A percentile compares a stretch with the other conserved stretches of the same genome.
Evolutionary conservation across 352 stramenopile species (phyloP).

Genomic region (Pythium brachiatum): DNA sequence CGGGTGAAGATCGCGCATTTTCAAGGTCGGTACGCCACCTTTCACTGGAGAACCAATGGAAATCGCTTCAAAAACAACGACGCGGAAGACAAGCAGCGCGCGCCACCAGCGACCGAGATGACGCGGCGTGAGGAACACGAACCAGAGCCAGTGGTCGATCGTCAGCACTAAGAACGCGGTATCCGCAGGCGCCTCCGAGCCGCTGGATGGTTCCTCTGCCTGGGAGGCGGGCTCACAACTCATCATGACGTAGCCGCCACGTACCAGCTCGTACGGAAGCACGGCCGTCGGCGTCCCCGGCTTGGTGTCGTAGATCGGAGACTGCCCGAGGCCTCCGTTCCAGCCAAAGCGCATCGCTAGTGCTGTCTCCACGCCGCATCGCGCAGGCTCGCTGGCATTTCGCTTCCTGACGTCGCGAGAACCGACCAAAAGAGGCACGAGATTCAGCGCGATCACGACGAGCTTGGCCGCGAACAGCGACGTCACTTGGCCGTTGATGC

Average conservation of each 20-base stretch:
- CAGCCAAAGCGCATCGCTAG: not conserved
- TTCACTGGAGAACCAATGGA: too few relatives aligned
- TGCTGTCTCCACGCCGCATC: not conserved
- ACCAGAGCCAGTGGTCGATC: conserved; percentile 3
- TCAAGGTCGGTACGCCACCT: not conserved
- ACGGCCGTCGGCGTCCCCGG: not conserved
- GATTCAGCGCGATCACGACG: conserved; percentile 23
- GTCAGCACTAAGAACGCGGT: not conserved
- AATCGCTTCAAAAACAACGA: not conserved
- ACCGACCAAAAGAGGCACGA: conserved; percentile 22
- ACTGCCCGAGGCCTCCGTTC: conserved; percentile 1
- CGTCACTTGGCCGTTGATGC: conserved; percentile 26
- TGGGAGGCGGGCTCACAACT: not conserved
- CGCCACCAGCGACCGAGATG: not conserved
- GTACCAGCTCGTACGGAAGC: not conserved
- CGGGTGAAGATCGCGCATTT: not conserved
- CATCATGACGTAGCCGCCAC: not conserved
- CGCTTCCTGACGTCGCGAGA: conserved; percentile 4
- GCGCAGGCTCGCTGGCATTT: not conserved
- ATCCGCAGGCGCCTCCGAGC: not conserved
- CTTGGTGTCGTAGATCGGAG: not conserved
- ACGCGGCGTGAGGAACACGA: not conserved
- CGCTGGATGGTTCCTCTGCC: too few relatives aligned
- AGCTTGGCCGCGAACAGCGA: conserved; percentile 29
- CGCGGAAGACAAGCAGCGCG: not conserved